phyloP scores from a whole-genome alignment of 805 yeast genomes.

The Lipomyces yamadae region DNA sequence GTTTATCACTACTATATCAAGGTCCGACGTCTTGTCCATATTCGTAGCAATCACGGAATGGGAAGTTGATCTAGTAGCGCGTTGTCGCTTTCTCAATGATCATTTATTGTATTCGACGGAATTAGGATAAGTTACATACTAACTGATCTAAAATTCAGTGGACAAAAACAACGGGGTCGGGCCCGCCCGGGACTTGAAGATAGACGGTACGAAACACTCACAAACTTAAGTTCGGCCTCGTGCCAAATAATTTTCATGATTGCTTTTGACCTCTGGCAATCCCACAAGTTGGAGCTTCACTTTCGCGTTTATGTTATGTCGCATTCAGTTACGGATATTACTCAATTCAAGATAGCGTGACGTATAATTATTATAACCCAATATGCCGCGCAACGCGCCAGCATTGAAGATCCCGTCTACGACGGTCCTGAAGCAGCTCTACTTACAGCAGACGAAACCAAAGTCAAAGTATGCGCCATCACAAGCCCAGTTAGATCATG shows the following conservation, averaged over 20 bases:
- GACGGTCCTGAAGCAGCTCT: conserved; percentile 26
- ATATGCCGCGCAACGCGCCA: conserved; percentile 18
- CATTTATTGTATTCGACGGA: no score
- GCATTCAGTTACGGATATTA: neutral
- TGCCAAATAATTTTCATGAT: neutral
- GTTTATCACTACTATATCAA: neutral
- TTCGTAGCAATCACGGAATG: neutral
- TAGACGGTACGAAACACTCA: neutral
- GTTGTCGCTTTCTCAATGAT: no score
- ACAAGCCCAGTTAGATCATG: conserved; percentile 22
- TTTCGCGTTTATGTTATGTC: neutral
- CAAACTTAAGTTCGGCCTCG: neutral
- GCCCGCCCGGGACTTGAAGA: no score
- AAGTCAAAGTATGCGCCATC: conserved; percentile 23
- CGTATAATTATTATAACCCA: neutral
- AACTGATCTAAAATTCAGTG: no score
- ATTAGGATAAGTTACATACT: no score
- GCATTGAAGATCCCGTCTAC: conserved; percentile 25
- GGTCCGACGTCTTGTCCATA: neutral
- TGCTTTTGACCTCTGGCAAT: neutral
- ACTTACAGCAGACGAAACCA: conserved; percentile 25
- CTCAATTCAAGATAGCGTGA: neutral
- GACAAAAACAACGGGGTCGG: no score
- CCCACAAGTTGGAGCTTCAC: neutral
- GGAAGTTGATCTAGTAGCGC: neutral